Conservation (phyloP, 139 green algal genomes). For the Limnomonas spitsbergensis region DNA sequence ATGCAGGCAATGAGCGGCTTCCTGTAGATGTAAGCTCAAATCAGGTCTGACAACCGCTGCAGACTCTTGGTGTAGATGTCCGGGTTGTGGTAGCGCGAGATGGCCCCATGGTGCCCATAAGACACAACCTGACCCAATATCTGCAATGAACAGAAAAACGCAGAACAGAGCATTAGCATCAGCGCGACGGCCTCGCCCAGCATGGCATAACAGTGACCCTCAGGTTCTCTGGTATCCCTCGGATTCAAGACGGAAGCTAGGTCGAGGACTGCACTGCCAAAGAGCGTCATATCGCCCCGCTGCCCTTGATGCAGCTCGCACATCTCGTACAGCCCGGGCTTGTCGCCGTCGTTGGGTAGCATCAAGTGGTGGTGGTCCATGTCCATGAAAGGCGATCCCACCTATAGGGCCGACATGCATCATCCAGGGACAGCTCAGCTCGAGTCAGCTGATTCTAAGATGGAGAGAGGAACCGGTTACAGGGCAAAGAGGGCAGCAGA, state of each 20-base stretch:
- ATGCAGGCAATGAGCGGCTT: no score
- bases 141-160: conserved; percentile 42
- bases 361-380: conserved; percentile 73
- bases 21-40: no score
- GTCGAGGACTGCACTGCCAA: neutral
- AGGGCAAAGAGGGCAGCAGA: no score
- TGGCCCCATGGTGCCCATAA: conserved; percentile 85
- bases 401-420: neutral
- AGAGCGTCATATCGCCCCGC: neutral
- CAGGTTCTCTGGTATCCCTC: neutral
- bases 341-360: conserved; percentile 74
- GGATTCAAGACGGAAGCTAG: no score
- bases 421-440: no score
- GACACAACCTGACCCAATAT: conserved; percentile 18
- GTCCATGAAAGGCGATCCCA: neutral
- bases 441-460: no score
- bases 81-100: conserved; percentile 96
- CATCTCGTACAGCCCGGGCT: conserved; percentile 71
- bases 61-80: conserved; percentile 80
- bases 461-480: no score
- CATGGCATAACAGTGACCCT: neutral
- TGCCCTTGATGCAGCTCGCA: neutral
- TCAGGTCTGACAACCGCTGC: conserved; percentile 13
- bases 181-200: neutral
- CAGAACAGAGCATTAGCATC: conserved; percentile 47